Conservation (phyloP, 768 basidiomycete species). For the Lactarius sanguifluus region DNA sequence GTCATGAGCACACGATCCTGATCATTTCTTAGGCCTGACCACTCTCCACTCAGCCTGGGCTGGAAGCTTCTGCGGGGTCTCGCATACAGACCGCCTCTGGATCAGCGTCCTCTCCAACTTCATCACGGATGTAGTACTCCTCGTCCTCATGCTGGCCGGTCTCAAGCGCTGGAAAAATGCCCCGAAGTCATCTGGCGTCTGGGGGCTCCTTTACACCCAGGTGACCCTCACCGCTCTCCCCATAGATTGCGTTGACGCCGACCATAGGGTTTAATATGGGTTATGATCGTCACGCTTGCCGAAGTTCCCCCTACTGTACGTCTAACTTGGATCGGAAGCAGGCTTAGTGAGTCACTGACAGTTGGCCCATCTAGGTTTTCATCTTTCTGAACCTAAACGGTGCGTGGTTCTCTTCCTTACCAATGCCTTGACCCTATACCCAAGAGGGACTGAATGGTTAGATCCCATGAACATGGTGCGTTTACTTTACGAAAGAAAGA, state of each 20-base stretch:
- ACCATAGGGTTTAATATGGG: constrained; percentile 16
- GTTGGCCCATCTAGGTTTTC: constrained; percentile 12
- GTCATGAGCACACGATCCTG: background rate
- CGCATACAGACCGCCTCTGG: background rate
- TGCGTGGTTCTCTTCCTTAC: background rate
- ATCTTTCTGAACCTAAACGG: constrained; percentile 24
- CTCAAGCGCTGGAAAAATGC: constrained; percentile 17
- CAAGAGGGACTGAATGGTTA: background rate
- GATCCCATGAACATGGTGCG: constrained; percentile 25
- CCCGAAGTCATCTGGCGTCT: background rate
- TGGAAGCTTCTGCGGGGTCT: background rate
- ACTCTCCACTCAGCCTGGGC: constrained; percentile 4
- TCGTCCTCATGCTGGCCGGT: constrained; percentile 20
- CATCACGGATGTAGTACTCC: constrained; percentile 17
- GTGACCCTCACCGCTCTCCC: background rate
- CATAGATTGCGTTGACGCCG: constrained; percentile 1
- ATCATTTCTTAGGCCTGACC: constrained; percentile 6
- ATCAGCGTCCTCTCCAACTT: constrained; percentile 13
- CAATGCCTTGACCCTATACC: background rate
- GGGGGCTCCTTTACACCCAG: constrained; percentile 20
- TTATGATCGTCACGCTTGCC: constrained; percentile 14
- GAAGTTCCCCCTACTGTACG: constrained; percentile 23
- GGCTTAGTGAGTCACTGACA: background rate
- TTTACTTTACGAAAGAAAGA: background rate
- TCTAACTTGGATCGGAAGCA: background rate